phyloP scores from a whole-genome alignment of 371 early-diverging fungal species.

The Mucor circinelloides region DNA sequence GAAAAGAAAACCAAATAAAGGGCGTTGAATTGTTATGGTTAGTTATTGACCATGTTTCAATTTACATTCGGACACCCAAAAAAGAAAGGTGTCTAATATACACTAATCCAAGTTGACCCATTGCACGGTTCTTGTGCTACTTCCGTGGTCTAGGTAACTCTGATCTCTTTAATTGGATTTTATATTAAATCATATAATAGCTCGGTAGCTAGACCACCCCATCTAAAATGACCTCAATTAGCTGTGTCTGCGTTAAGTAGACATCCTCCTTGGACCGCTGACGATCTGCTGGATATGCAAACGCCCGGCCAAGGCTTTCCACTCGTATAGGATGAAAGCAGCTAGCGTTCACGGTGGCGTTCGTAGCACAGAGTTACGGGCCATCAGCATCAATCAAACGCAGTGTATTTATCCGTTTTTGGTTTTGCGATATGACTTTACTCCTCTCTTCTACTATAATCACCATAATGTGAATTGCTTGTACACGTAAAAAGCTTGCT shows the following conservation, averaged over 20 bases:
- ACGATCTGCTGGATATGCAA: not conserved
- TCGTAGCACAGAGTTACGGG: not conserved
- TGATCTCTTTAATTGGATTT: not conserved
- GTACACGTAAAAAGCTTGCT: too few relatives aligned
- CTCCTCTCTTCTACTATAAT: not conserved
- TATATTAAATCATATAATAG: not conserved
- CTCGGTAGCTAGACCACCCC: not conserved
- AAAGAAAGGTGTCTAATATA: not conserved
- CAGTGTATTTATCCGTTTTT: not conserved
- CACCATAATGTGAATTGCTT: not conserved
- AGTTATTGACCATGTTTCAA: not conserved
- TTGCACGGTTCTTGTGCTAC: not conserved
- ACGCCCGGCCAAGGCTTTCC: not conserved
- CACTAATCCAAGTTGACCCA: not conserved
- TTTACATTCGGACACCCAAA: conserved; percentile 2
- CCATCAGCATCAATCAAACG: not conserved
- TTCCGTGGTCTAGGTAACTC: not conserved
- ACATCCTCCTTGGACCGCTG: not conserved
- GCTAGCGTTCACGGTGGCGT: not conserved
- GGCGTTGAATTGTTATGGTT: not conserved
- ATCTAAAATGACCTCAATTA: not conserved
- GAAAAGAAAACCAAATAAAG: conserved; percentile 4
- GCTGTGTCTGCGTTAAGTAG: not conserved
- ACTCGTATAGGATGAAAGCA: not conserved
- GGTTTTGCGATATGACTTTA: not conserved